Base-by-base conservation (phyloP, 768 basidiomycete species). In the Tulasnella sp. region DNA sequence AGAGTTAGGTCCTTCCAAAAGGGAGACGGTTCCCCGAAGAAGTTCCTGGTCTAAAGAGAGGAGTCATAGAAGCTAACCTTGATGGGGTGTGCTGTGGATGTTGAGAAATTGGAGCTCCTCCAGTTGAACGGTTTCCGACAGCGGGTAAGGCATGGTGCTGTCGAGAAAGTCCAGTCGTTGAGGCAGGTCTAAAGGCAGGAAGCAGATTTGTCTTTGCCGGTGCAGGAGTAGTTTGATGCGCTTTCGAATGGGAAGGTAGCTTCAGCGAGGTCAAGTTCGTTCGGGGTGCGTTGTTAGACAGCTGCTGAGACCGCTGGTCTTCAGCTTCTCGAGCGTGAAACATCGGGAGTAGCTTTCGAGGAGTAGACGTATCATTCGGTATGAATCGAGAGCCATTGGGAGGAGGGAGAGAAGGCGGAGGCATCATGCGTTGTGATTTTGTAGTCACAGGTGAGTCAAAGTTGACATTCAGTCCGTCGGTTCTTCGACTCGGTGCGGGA, bases 401-500 rank as follows among this genome's bases (percentile, higher is more conserved):
- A 42, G 58, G 25, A 25, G 58, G 58, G 14, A 54, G 1, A 31
- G 72, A 39, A 45, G 72, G 72, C 12, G 72, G 72, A 17, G 72
- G 72, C 72, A 73, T 73, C 11, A 52, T 38, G 19, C 45, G 72
- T 42, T 73, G 72, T 25, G 72, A 73, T 64, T 64, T 64, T 14
- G 58, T 64, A 9, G 58, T 64, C 58, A 64, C 29, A 25, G 58
- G 40, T 4, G 68, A 73, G 52, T 15, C 29, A 11, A 25, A 42
- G 38, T 34, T 42, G 36, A 29, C 42, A 22, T 45, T 29, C 39
- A 14, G 22, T 9, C 14, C 72, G 1, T 37, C 25, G 15, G 36
- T 22, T 52, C 17, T 25, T 39, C 72, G 52, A 1, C 49, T 81
- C 40, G 84, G 85, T 25, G 85, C 84, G 31, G 87, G 85, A 31